Base-by-base conservation (phyloP, 1,284 basidiomycete genomes). In the Peniophora sp. region DNA sequence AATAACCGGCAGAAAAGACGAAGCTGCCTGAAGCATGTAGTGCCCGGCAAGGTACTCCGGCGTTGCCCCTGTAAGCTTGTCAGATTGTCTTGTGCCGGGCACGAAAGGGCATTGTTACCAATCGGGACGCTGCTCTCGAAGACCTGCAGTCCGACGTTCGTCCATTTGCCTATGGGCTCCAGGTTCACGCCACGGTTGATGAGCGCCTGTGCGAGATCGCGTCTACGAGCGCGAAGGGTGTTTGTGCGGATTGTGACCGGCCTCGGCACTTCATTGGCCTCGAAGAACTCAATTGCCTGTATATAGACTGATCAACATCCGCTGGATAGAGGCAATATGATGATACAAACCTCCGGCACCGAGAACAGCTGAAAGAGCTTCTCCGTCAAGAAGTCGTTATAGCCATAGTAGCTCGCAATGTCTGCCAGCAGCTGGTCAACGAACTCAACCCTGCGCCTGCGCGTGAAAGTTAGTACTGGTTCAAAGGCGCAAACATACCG, bases 1-100 rank as follows among this genome's bases (percentile, higher is more conserved):
- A 59, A 99, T 95, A 60, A 98, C 96, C 43, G 97, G 97, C n/a
- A 99, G 78, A 79, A 99, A 98, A 1, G 95, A 98, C 5, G 94
- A 97, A 3, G 97, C 97, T 3, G 97, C 93, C 73, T 99, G 97
- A 17, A 99, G 88, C 92, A 99, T 99, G 73, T 99, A 99, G 66
- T 99, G 95, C 2, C 97, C 97, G 0, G 96, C 94, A 35, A 99
- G 84, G 68, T 99, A 99, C 71, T 99, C 97, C 5, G 97, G 97
- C 2, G 97, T 99, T 3, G 97, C 97, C 64, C 84, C 81, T 82
- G 51, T 17, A 5, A 20, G 32, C 27, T n/a, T 23, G 41, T 11
- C n/a, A 17, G 23, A 36, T 41, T 41, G n/a, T 6, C 16, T 20
- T 41, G 19, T 20, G n/a, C 8, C 16, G 41, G 16, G 22, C 16